Conservation (phyloP, 2,329 filamentous ascomycete genomes). For the Cordyceps tenuipes region DNA sequence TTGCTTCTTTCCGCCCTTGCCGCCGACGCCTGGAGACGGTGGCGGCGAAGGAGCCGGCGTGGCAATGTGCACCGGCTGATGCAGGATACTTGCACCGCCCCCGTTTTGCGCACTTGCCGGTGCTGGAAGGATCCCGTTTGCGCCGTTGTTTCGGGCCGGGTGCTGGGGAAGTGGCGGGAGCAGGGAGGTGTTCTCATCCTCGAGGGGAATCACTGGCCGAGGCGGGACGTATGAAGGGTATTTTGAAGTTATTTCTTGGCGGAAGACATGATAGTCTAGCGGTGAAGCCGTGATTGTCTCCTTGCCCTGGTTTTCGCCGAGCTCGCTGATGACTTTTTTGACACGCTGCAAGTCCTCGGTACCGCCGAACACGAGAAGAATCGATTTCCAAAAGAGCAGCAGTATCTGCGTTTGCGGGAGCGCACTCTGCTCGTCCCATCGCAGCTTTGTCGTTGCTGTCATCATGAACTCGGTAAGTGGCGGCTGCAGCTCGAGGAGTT, state of each 20-base stretch:
- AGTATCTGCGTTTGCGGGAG: conserved; percentile 63
- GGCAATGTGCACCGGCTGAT: conserved; percentile 97
- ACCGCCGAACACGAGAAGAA: conserved; percentile 79
- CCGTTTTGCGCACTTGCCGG: conserved; percentile 46
- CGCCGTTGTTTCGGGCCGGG: conserved; percentile 50
- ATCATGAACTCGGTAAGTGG: conserved; percentile 65
- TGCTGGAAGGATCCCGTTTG: conserved; percentile 53
- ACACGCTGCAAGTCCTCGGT: conserved; percentile 62
- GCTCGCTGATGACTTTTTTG: conserved; percentile 63
- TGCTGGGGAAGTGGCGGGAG: conserved; percentile 77
- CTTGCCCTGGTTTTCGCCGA: conserved; percentile 54
- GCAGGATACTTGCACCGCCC: conserved; percentile 71
- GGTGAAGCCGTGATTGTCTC: conserved; percentile 88
- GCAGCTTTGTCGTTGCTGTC: conserved; percentile 56
- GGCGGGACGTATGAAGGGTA: conserved; percentile 95
- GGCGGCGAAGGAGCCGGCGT: conserved; percentile 94
- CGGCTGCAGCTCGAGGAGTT: conserved; percentile 52
- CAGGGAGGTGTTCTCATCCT: conserved; percentile 84
- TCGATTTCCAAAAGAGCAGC: conserved; percentile 83
- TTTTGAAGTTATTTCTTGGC: conserved; percentile 94
- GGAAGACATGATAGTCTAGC: conserved; percentile 90
- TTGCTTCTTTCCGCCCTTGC: conserved; percentile 94
- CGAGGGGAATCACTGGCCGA: conserved; percentile 70
- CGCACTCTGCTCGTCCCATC: conserved; percentile 61
- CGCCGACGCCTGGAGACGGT: conserved; percentile 76